phyloP scores from a whole-genome alignment of 1,139 yeast species.

The Sugiyamaella xylanicola region DNA sequence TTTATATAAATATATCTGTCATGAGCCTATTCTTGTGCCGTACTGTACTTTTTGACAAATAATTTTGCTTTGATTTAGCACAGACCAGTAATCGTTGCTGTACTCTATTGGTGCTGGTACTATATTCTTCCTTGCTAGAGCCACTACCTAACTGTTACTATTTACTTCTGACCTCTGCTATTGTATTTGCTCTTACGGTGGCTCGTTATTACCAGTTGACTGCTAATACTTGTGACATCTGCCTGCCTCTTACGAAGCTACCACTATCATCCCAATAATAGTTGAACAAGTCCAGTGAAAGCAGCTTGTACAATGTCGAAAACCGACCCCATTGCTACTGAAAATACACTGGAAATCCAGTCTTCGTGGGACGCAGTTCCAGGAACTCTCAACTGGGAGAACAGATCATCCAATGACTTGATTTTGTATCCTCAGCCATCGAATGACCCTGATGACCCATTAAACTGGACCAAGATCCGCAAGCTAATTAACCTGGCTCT shows the following conservation, averaged over 20 bases:
- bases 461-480: conserved; percentile 48
- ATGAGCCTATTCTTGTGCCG: background rate
- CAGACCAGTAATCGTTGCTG: no score
- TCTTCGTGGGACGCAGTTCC: conserved; percentile 48
- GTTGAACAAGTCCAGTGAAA: background rate
- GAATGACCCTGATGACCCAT: conserved; percentile 53
- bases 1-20: conserved; percentile 8
- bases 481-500: conserved; percentile 40
- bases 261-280: no score
- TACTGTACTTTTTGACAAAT: background rate
- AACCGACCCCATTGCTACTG: conserved; percentile 4
- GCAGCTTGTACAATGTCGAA: conserved; percentile 1
- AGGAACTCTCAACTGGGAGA: conserved; percentile 62
- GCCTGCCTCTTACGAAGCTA: no score
- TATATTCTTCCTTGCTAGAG: no score
- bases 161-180: no score
- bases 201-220: no score
- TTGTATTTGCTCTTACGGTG: no score
- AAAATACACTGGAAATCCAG: conserved; percentile 1
- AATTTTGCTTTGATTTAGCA: background rate
- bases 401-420: conserved; percentile 43
- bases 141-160: no score
- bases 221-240: no score
- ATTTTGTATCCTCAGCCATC: conserved; percentile 51
- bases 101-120: background rate